Evolutionary conservation across 2,329 filamentous ascomycete species (phyloP).

Genomic region (Niveomyces coronatus): DNA sequence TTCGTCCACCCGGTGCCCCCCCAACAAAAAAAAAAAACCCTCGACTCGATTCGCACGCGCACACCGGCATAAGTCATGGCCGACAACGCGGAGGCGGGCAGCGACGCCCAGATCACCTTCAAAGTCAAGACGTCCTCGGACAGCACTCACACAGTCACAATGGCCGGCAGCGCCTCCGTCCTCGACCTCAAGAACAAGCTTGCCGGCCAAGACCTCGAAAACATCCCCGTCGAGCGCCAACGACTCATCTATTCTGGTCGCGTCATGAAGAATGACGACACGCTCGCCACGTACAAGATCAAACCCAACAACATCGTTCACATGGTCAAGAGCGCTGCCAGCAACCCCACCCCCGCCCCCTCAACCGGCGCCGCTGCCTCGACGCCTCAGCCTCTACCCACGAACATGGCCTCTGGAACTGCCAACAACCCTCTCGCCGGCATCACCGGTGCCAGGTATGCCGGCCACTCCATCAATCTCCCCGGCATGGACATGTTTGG

Average conservation of each 20-base stretch:
- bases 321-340: constrained; percentile 90
- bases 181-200: constrained; percentile 86
- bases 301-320: constrained; percentile 94
- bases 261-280: constrained; percentile 91
- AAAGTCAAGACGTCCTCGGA: constrained; percentile 96
- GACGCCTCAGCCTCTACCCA: constrained; percentile 41
- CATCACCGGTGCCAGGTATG: constrained; percentile 86
- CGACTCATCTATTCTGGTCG: constrained; percentile 95
- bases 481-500: constrained; percentile 85
- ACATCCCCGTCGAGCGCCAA: constrained; percentile 79
- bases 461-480: constrained; percentile 72
- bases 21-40: too few relatives aligned
- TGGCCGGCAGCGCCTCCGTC: constrained; percentile 66
- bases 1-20: too few relatives aligned
- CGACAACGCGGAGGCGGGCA: constrained; percentile 48
- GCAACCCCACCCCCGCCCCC: constrained; percentile 50
- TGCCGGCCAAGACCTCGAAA: constrained; percentile 68
- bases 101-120: constrained; percentile 79
- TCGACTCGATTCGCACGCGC: neutral
- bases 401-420: constrained; percentile 72
- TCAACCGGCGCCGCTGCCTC: constrained; percentile 30
- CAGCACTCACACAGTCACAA: constrained; percentile 71
- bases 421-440: constrained; percentile 86
- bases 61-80: constrained; percentile 40
- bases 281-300: constrained; percentile 80